These are phyloP conservation scores for Mayamaea pseudoterrestris DNA, from an alignment of 108 stramenopile genomes.

Conservation along the genomic window DNA sequence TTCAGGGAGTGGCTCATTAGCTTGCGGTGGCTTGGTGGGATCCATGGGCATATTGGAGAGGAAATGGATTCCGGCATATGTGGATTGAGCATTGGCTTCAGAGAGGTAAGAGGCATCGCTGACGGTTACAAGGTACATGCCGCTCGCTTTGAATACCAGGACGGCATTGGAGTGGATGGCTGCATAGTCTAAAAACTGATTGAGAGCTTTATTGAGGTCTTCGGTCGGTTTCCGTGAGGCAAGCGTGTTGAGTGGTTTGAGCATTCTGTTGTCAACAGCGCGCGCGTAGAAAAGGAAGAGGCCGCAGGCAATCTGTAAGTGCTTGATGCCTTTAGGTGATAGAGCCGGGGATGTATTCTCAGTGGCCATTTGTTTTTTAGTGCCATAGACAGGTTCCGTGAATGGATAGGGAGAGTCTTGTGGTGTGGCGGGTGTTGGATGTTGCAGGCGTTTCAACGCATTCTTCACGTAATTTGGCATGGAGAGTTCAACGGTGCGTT, in stretches of 20 bases:
- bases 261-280: constrained; percentile 23
- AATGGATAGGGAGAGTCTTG: constrained; percentile 20
- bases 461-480: constrained; percentile 25
- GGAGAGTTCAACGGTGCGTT: constrained; percentile 17
- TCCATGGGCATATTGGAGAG: constrained; percentile 1
- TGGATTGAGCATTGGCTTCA: constrained; percentile 17
- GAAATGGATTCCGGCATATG: constrained; percentile 19
- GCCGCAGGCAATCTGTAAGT: constrained; percentile 31
- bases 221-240: constrained; percentile 17
- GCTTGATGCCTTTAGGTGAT: constrained; percentile 2
- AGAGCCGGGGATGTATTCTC: constrained; percentile 6
- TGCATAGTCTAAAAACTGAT: constrained; percentile 29
- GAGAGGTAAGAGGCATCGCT: constrained; percentile 24
- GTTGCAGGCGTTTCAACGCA: constrained; percentile 18
- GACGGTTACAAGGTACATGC: constrained; percentile 26
- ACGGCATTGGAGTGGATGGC: constrained; percentile 32
- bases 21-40: neutral
- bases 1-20: constrained; percentile 3
- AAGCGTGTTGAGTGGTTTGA: constrained; percentile 12
- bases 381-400: constrained; percentile 18
- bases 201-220: constrained; percentile 3
- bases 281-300: constrained; percentile 26
- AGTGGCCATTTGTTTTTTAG: constrained; percentile 20
- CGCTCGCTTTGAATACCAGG: constrained; percentile 15
- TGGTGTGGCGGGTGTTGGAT: constrained; percentile 12